Base-by-base conservation (phyloP, 169 alveolate species). In the Blepharisma undulans region DNA sequence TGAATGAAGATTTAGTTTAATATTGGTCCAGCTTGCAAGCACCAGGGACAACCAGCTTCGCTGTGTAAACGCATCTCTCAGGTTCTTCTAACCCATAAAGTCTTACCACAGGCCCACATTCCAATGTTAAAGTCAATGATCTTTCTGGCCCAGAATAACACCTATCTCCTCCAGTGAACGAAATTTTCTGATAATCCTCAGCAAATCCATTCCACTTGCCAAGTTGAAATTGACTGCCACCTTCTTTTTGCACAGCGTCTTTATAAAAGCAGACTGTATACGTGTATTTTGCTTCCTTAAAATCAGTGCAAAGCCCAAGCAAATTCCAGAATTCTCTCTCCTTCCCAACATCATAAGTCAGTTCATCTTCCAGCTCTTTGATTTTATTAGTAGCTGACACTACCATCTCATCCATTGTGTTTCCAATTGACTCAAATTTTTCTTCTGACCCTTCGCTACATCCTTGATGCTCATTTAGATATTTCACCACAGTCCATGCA, bases 191-290 rank as follows among this genome's bases (percentile, higher is more conserved):
- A 74, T 82, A 82, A 30, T 59, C 76, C 36, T 60, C 77, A 22
- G 29, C 74, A 59, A 82, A 82, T 16, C 89, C 89, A 21, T 22
- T 33, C 89, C 89, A 82, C 71, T 36, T 82, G 6, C 89, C 48
- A 33, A 82, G 5, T 18, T 18, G 33, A 30, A 32, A 82, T n/a
- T 82, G 61, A 12, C 25, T 32, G 5, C 36, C 8, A 4, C 76
- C 77, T 82, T 82, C 89, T 82, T 82, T 60, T 59, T 82, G 89
- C 33, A 25, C 29, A 48, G 89, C 89, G 14, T 59, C 48, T 36
- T 82, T 30, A 59, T 32, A 82, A 22, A 82, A 82, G 22, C 48
- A 22, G 29, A 82, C 89, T 25, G 22, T 33, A 60, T 82, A 82
- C 33, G 78, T 82, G 89, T 82, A 82, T 8, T 82, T 82, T 3